A percentile compares a stretch with the other conserved stretches of the same genome.
These are phyloP conservation scores for Lepidium sativum DNA, from an alignment of 345 rosid genomes.

Conservation along the genomic window DNA sequence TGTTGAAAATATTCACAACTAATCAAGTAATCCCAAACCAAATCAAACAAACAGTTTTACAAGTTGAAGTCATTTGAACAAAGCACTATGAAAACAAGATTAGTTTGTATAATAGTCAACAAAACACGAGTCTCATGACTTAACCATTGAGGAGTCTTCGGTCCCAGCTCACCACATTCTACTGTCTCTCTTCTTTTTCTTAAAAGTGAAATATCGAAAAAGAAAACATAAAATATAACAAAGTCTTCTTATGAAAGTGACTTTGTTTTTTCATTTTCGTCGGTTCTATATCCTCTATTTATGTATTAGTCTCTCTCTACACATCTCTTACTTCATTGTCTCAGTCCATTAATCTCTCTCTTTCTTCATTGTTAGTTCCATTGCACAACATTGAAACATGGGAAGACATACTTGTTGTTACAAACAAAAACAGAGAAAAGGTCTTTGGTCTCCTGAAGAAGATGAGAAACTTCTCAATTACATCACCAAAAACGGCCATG, in stretches of 20 bases:
- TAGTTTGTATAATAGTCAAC: background rate
- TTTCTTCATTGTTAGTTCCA: background rate
- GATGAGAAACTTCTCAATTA: slow-evolving; percentile 63
- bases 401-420: slow-evolving; percentile 57
- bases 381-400: slow-evolving; percentile 33
- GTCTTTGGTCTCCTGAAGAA: slow-evolving; percentile 86
- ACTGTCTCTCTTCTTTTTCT: background rate
- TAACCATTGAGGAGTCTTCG: background rate
- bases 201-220: background rate
- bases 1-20: background rate
- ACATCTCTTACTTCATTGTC: slow-evolving; percentile 40
- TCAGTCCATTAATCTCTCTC: slow-evolving; percentile 12
- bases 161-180: background rate
- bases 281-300: background rate
- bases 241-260: slow-evolving; percentile 2
- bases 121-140: slow-evolving; percentile 1
- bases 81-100: background rate
- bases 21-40: background rate
- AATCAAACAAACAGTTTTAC: background rate
- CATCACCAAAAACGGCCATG: slow-evolving; percentile 57
- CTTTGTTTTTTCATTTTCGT: background rate
- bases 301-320: background rate
- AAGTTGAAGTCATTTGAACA: background rate
- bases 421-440: slow-evolving; percentile 71
- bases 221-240: background rate